phyloP scores from a whole-genome alignment of 345 rosid genomes.

The Sapria himalayana region DNA sequence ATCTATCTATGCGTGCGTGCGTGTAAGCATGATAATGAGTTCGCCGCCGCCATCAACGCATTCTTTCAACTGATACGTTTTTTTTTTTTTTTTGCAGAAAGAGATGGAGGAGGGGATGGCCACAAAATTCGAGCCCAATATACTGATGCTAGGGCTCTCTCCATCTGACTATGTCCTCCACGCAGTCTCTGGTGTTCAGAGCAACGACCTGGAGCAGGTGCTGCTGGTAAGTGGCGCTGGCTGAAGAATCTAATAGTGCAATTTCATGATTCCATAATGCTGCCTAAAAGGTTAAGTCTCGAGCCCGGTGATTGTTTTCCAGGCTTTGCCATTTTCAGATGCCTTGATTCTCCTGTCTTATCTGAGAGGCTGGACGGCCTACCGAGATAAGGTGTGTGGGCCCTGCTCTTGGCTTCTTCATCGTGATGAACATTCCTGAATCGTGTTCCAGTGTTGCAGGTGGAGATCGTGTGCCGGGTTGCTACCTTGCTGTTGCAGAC shows the following conservation, averaged over 20 bases:
- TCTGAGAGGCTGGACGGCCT: conserved; percentile 49
- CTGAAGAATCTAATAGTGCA: neutral
- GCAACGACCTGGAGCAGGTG: conserved; percentile 79
- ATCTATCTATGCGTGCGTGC: too few species aligned
- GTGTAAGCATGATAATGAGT: too few species aligned
- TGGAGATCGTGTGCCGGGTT: conserved; percentile 69
- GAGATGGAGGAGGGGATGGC: conserved; percentile 38
- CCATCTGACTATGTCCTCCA: conserved; percentile 62
- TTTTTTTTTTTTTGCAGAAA: conserved; percentile 26
- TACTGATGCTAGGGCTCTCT: conserved; percentile 46
- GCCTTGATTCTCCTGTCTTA: conserved; percentile 65
- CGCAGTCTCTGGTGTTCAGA: conserved; percentile 45
- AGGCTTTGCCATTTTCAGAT: conserved; percentile 88
- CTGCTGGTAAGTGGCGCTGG: conserved; percentile 33
- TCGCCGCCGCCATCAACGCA: too few species aligned
- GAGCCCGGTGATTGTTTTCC: too few species aligned
- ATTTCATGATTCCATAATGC: too few species aligned
- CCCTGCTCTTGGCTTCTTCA: conserved; percentile 10
- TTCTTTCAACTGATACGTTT: conserved; percentile 5
- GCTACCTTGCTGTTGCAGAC: conserved; percentile 50
- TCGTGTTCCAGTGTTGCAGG: conserved; percentile 17
- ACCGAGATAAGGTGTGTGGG: conserved; percentile 90
- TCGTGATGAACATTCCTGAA: neutral
- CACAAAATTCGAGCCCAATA: conserved; percentile 43
- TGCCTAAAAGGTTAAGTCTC: too few species aligned